phyloP scores from a whole-genome alignment of 768 basidiomycete genomes.

The Lactarius hengduanensis region DNA sequence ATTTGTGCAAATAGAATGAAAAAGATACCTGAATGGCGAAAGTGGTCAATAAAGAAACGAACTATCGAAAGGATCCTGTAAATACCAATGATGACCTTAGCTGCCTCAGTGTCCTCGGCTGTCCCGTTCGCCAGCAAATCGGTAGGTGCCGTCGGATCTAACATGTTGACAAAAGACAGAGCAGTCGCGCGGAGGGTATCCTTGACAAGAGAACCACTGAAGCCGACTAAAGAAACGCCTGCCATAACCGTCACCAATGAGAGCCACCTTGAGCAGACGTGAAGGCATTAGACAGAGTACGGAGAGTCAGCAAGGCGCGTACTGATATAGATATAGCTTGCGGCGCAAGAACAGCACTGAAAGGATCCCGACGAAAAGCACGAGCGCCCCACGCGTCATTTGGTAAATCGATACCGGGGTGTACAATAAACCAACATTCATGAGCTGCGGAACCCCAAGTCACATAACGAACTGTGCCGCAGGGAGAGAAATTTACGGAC shows the following conservation, averaged over 20 bases:
- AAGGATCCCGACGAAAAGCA: conserved; percentile 89
- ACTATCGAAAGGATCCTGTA: conserved; percentile 28
- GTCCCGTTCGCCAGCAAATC: conserved; percentile 43
- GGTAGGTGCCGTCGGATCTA: conserved; percentile 25
- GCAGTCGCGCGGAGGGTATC: conserved; percentile 55
- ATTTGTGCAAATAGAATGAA: conserved; percentile 93
- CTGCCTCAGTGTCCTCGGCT: conserved; percentile 58
- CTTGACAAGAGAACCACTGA: conserved; percentile 85
- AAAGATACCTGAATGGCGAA: conserved; percentile 63
- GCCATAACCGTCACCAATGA: conserved; percentile 86
- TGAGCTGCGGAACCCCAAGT: conserved; percentile 46
- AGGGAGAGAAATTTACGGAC: conserved; percentile 44
- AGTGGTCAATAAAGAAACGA: conserved; percentile 14
- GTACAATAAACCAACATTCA: conserved; percentile 95
- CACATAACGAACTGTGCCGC: conserved; percentile 8
- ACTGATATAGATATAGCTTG: conserved; percentile 87
- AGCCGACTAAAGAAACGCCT: conserved; percentile 83
- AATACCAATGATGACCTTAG: conserved; percentile 72
- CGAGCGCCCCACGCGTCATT: conserved; percentile 91
- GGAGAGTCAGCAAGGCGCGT: conserved; percentile 25
- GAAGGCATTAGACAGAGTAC: conserved; percentile 19
- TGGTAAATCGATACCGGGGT: conserved; percentile 98
- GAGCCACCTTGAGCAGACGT: conserved; percentile 61
- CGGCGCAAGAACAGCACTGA: conserved; percentile 89
- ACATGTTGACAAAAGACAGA: conserved; percentile 35